Evolutionary conservation across 805 yeast species (phyloP), one percentile per base, ranked within the genome.

Genomic region (Teunomyces barrocoloradensis): DNA sequence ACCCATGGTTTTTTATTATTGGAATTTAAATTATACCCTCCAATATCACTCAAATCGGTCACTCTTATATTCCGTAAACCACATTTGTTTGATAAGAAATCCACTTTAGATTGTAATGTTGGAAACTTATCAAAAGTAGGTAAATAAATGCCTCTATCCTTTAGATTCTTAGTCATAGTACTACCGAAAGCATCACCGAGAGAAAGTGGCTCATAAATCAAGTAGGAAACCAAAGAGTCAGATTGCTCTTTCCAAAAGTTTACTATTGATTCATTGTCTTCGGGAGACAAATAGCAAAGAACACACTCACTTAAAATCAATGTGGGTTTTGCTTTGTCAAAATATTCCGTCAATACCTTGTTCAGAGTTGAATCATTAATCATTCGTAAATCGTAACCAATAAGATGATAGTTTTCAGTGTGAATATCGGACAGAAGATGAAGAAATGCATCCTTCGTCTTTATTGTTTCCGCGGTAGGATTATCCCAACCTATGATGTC

Each of bases 271-370:
- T 52, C 56, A 20, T 85, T 76, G 18, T 75, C 77, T 10, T 66
- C 67, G 1, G 84, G 81, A 3, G 76, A 69, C 51, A 86, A 56
- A 59, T 87, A 87, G 59, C 95, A 87, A 30, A 87, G 66, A 30
- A 88, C 88, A 65, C 94, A 87, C 60, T 87, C 95, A 51, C 88
- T 80, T 15, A 87, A 60, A 2, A 87, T 63, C 12, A 87, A 56
- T 0, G 94, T 86, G 6, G 88, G 87, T 3, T 64, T 33, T 1
- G 57, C 34, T 7, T 55, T 44, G 50, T 74, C 69, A 29, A 77
- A 49, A 15, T 58, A 53, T 6, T 45, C 27, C 13, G 60, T 51
- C 27, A 57, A 42, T 7, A n/a, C 15, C 15, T 12, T 20, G 13
- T 37, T 37, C 29, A 21, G 29, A 21, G 11, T 37, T 11, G 13